Percentiles rank a stretch among this genome's conserved stretches.
These are phyloP conservation scores for Carex littledalei DNA, from an alignment of 176 grass and related monocot species.

Conservation along the genomic window DNA sequence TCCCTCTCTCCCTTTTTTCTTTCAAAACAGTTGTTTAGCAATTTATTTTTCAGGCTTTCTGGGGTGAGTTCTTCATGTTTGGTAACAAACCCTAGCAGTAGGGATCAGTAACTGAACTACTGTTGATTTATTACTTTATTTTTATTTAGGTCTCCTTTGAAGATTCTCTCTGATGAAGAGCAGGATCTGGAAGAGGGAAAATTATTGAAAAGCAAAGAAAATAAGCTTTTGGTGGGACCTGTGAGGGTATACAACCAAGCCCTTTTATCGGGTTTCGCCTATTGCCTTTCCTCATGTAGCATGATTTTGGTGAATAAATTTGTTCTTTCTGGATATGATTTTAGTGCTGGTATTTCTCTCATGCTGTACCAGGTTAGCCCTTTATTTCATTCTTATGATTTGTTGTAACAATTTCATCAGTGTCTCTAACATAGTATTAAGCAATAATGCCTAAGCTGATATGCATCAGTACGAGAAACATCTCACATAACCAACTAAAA, in stretches of 20 bases:
- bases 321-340: slow-evolving; percentile 77
- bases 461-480: not conserved
- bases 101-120: slow-evolving; percentile 8
- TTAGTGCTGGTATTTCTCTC: slow-evolving; percentile 86
- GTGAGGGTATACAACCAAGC: slow-evolving; percentile 64
- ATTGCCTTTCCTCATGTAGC: slow-evolving; percentile 87
- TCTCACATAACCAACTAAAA: not conserved
- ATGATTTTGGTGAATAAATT: slow-evolving; percentile 97
- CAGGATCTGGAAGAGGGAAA: slow-evolving; percentile 76
- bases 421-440: not conserved
- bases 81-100: not conserved
- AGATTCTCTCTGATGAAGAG: slow-evolving; percentile 43
- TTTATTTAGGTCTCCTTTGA: slow-evolving; percentile 45
- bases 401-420: not conserved
- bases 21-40: not conserved
- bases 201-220: slow-evolving; percentile 60
- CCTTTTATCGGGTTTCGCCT: slow-evolving; percentile 83
- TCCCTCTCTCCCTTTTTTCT: not conserved
- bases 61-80: not conserved
- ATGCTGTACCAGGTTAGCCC: slow-evolving; percentile 86
- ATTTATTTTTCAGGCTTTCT: not conserved
- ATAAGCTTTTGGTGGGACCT: slow-evolving; percentile 27
- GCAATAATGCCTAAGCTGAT: not conserved
- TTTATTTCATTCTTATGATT: not conserved
- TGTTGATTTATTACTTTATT: slow-evolving; percentile 21